A percentile compares a stretch with the other conserved stretches of the same genome.
These are phyloP conservation scores for Chaetomium globosum DNA, from an alignment of 2,329 filamentous ascomycete species.

Conservation along the genomic window DNA sequence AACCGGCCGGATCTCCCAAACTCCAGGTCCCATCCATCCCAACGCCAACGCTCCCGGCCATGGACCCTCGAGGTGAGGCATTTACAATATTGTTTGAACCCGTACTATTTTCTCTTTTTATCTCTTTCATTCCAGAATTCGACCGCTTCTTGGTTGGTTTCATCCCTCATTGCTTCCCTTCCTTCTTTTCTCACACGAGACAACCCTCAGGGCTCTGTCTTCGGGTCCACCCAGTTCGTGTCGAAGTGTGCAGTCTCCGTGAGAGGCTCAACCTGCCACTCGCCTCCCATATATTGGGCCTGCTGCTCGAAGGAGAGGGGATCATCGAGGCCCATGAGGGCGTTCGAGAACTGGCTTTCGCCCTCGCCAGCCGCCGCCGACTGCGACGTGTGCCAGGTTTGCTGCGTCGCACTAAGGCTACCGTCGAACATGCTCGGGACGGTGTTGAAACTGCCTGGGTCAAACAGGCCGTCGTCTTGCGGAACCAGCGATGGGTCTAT, in stretches of 20 bases:
- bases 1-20: constrained; percentile 12
- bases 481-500: constrained; percentile 40
- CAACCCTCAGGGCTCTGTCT: constrained; percentile 21
- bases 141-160: not conserved
- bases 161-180: not conserved
- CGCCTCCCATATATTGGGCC: constrained; percentile 31
- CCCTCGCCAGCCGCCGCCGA: constrained; percentile 21
- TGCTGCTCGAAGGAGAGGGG: constrained; percentile 36
- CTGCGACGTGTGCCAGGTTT: constrained; percentile 26
- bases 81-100: constrained; percentile 2
- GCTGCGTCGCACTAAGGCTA: constrained; percentile 23
- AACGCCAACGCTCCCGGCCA: constrained; percentile 14
- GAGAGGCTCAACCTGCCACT: constrained; percentile 38
- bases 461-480: constrained; percentile 34
- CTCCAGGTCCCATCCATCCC: not conserved
- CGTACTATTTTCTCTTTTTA: not conserved
- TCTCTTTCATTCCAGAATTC: not conserved
- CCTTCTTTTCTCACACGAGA: not conserved
- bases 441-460: constrained; percentile 28
- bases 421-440: constrained; percentile 26
- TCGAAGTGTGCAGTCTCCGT: constrained; percentile 36
- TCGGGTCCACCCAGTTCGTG: constrained; percentile 35
- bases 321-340: constrained; percentile 37
- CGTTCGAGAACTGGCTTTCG: constrained; percentile 34
- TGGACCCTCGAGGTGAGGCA: not conserved